Conservation (phyloP, 169 alveolate genomes). For the Eimeria tenella region DNA sequence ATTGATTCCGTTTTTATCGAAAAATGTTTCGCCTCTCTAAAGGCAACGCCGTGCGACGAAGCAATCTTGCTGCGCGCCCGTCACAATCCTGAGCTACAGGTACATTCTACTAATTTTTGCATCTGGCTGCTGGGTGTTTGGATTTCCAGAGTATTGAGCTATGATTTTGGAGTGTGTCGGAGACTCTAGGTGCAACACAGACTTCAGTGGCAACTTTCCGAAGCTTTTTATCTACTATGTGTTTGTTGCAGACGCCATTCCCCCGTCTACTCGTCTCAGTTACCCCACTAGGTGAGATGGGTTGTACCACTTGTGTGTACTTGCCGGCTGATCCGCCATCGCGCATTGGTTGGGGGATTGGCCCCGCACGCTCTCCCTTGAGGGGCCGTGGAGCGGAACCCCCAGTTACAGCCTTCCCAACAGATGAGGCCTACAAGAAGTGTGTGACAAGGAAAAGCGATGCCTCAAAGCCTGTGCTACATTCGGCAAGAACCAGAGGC, state of each 20-base stretch:
- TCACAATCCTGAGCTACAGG: constrained; percentile 62
- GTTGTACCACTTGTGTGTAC: constrained; percentile 67
- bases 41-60: constrained; percentile 63
- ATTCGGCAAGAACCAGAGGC: not conserved
- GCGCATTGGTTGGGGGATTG: constrained; percentile 78
- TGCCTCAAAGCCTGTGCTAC: not conserved
- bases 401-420: constrained; percentile 18
- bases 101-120: not conserved
- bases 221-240: not conserved
- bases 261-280: constrained; percentile 52
- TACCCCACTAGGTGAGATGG: constrained; percentile 33
- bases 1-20: constrained; percentile 62
- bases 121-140: not conserved
- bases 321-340: constrained; percentile 70
- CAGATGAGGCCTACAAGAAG: not conserved
- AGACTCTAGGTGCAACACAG: no score
- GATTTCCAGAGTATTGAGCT: not conserved
- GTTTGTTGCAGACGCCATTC: constrained; percentile 67
- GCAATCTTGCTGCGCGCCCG: constrained; percentile 48
- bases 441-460: constrained; percentile 4
- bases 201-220: no score
- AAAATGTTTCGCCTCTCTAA: constrained; percentile 40
- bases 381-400: constrained; percentile 40
- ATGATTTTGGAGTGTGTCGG: no score
- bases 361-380: constrained; percentile 60